Percentiles rank a stretch among this genome's conserved stretches.
Conservation (phyloP, 129 eudicot genomes). For the Saposhnikovia divaricata region DNA sequence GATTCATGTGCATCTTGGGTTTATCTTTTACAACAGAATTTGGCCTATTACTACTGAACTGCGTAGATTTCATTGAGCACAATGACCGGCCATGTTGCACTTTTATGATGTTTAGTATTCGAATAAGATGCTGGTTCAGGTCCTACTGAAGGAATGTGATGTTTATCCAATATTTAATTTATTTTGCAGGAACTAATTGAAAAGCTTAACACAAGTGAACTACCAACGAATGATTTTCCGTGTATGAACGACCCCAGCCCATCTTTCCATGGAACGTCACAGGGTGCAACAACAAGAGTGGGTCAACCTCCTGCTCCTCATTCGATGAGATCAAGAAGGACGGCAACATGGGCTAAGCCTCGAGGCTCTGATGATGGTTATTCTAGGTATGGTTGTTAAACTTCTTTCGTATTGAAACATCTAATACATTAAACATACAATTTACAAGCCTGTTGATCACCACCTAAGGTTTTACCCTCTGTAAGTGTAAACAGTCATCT, state of each 20-base stretch:
- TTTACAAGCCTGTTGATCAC: neutral
- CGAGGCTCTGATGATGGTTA: conserved; percentile 54
- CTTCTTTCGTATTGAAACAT: neutral
- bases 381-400: conserved; percentile 43
- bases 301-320: conserved; percentile 31
- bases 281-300: conserved; percentile 26
- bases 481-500: neutral
- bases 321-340: conserved; percentile 75
- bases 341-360: conserved; percentile 70
- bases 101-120: neutral
- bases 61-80: neutral
- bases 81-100: neutral
- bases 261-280: conserved; percentile 19
- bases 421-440: neutral
- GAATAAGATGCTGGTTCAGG: neutral
- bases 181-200: conserved; percentile 44
- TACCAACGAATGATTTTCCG: conserved; percentile 44
- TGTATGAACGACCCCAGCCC: conserved; percentile 42
- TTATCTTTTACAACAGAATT: neutral
- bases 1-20: neutral
- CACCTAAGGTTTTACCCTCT: neutral
- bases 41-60: neutral
- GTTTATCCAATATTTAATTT: neutral
- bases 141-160: neutral
- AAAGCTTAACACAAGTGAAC: conserved; percentile 34